phyloP scores from a whole-genome alignment of 495 filamentous ascomycete genomes.

The Penicillium arizonense region DNA sequence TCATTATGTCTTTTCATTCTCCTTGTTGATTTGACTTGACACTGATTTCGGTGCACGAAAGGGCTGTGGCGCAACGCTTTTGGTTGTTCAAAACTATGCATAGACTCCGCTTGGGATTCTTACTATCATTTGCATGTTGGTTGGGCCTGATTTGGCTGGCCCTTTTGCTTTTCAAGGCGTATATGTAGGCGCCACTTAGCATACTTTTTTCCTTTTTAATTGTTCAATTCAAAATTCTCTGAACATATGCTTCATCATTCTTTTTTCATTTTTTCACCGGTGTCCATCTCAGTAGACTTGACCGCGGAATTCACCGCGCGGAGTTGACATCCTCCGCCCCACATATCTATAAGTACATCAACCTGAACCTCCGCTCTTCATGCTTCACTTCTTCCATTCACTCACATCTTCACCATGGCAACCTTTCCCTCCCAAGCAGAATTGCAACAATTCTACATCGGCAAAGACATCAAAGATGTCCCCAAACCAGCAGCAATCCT shows the following conservation, averaged over 20 bases:
- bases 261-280: no score
- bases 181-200: background rate
- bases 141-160: background rate
- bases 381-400: background rate
- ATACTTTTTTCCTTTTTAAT: background rate
- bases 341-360: background rate
- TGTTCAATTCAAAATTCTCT: background rate
- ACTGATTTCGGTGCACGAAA: conserved; percentile 1
- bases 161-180: conserved; percentile 1
- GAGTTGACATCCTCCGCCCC: conserved; percentile 8
- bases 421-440: conserved; percentile 21
- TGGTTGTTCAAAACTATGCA: conserved; percentile 1
- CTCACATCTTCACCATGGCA: conserved; percentile 5
- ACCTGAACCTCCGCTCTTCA: background rate
- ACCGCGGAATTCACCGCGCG: background rate
- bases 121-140: conserved; percentile 8
- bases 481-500: conserved; percentile 68
- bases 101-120: background rate
- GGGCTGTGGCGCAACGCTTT: background rate
- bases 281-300: no score
- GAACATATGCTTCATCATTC: background rate
- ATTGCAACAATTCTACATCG: conserved; percentile 51
- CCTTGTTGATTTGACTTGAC: background rate
- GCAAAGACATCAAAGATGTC: conserved; percentile 58
- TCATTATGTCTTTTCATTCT: background rate